Evolutionary conservation across 2,329 filamentous ascomycete genomes (phyloP), one percentile per base, ranked within the genome.

Genomic region (Fusarium bulbicola): DNA sequence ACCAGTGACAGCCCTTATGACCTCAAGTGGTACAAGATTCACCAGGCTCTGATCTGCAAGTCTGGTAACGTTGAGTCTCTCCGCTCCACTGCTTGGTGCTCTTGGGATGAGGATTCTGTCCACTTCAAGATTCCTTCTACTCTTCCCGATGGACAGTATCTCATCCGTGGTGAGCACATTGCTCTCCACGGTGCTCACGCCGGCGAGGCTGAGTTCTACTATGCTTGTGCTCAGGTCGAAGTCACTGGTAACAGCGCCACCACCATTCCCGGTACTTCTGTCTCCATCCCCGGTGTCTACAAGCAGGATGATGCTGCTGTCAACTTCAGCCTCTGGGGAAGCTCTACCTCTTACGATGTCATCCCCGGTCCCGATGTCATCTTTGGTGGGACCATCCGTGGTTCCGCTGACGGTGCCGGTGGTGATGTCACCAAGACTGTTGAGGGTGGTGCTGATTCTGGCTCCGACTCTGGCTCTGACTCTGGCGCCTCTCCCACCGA

Each of bases 161-260:
- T 74, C 9, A 16, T 74, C 59, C 72, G 72, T 9, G 72, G 61
- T 39, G 72, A 74, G 49, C 72, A 74, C 28, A 74, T 74, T 20
- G 72, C 26, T 47, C 72, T 74, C 3, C 72, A 74, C 39, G 72
- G 72, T 20, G 72, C 72, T 18, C 72, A 74, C 32, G 50, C 5
- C 4, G 72, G 72, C 6, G 18, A 74, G 52, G 72, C 72, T 13
- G 72, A 74, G 59, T 74, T 74, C 36, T 74, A 60, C 62, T 74
- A 74, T 28, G 72, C 72, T 21, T 74, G 72, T 15, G 72, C 72
- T 5, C 72, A 74, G 28, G n/a, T 74, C 1, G 57, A 73, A 50
- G 63, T 74, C 12, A 30, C 65, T n/a, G 72, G 72, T 6, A 66
- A 66, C 61, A 66, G 63, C n/a, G 63, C 52, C 24, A 24, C 16